Conservation (phyloP, 352 stramenopile species). For the Phytophthora fragariae region DNA sequence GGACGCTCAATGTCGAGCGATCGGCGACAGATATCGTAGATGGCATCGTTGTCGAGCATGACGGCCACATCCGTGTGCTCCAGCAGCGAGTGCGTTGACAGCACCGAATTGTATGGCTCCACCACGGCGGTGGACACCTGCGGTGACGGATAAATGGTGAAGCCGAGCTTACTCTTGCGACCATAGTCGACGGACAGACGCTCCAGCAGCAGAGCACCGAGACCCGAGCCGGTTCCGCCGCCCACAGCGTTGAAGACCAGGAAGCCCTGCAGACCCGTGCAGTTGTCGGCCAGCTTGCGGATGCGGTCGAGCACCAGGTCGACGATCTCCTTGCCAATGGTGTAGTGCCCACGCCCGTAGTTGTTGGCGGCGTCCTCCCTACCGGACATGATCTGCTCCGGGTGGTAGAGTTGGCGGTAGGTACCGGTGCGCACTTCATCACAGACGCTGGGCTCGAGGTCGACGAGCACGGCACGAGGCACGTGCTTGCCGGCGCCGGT, state of each 20-base stretch:
- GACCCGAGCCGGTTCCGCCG: constrained; percentile 97
- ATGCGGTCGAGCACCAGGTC: constrained; percentile 98
- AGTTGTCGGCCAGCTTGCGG: constrained; percentile 98
- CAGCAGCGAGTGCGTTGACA: constrained; percentile 95
- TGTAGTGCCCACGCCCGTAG: constrained; percentile 94
- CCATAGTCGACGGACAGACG: constrained; percentile 98
- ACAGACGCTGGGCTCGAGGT: constrained; percentile 98
- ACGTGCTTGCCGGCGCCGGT: constrained; percentile 97
- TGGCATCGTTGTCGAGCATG: constrained; percentile 86
- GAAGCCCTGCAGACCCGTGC: constrained; percentile 98
- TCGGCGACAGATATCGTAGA: constrained; percentile 96
- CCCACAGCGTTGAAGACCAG: constrained; percentile 98
- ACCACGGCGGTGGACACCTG: constrained; percentile 92
- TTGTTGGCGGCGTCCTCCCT: constrained; percentile 97
- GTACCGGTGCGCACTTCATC: constrained; percentile 97
- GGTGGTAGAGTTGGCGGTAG: constrained; percentile 98
- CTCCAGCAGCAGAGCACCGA: constrained; percentile 97
- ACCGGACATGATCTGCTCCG: constrained; percentile 99
- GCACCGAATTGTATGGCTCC: constrained; percentile 98
- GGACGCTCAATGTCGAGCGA: constrained; percentile 96
- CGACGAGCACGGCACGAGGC: constrained; percentile 97
- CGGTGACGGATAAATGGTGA: constrained; percentile 97
- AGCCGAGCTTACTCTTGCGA: constrained; percentile 98
- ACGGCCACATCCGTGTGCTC: constrained; percentile 96
- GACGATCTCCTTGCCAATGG: constrained; percentile 96